Base-by-base conservation (phyloP, 805 yeast species). In the Cyberlindnera lachancei region DNA sequence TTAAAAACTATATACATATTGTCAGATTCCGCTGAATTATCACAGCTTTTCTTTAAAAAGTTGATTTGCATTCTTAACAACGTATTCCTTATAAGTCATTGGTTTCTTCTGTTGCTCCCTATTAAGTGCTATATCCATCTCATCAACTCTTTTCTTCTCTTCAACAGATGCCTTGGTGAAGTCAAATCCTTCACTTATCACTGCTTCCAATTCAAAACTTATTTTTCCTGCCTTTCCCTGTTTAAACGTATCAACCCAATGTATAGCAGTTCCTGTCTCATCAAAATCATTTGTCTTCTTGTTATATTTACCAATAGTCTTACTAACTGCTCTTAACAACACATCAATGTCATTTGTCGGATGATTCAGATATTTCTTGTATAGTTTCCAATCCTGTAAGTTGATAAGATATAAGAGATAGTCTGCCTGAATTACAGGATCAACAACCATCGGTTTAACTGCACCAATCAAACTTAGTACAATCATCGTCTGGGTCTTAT, bases 381-480 rank as follows among this genome's bases (percentile, higher is more conserved):
- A 55, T 7, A 44, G 25, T 15, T 23, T 36, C 39, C 53, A 45
- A 15, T 43, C 73, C 40, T 73, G 80, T 13, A 77, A 52, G 50
- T 92, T 90, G 58, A 88, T 59, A 15, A 81, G 58, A 47, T 66
- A 92, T 18, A 90, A 62, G 22, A 90, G 58, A 53, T 81, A 90
- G 52, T 90, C 97, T 1, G 95, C 94, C 33, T 80, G 83, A 20
- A 85, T 70, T 4, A 81, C 75, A 0, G 95, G 94, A 51, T 88
- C 96, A 12, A 86, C 70, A n/a, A 71, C 62, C 12, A 70, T 68
- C 5, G 72, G 61, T 36, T 75, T 75, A 6, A 88, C 80, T 29
- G 92, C 79, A 1, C 94, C 94, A 23, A 81, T 75, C 14, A 87
- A 57, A 1, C 83, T 66, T 23, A 88, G 63, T 3, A 78, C 70